phyloP scores from a whole-genome alignment of 805 yeast species.

The Saccharomyces mikatae region DNA sequence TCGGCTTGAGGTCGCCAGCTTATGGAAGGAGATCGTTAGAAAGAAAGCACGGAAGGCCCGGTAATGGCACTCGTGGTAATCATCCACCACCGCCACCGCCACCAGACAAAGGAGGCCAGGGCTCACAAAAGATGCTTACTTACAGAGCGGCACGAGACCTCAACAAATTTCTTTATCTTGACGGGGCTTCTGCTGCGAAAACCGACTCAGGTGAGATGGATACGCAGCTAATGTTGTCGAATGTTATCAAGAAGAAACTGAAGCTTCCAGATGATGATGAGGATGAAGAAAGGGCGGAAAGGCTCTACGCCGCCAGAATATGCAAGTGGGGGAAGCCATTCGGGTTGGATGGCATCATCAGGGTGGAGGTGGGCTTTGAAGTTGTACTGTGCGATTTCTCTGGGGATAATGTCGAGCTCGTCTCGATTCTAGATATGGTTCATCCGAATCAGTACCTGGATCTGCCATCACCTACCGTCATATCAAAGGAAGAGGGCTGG shows the following conservation, averaged over 20 bases:
- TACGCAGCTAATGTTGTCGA: constrained; percentile 39
- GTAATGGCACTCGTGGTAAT: constrained; percentile 1
- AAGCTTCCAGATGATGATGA: constrained; percentile 11
- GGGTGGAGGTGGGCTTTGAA: constrained; percentile 57
- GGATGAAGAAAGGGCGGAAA: constrained; percentile 33
- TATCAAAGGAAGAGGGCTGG: constrained; percentile 25
- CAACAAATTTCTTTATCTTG: constrained; percentile 43
- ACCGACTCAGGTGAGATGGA: constrained; percentile 53
- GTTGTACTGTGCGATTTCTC: constrained; percentile 51
- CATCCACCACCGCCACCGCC: background rate
- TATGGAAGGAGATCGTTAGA: constrained; percentile 16
- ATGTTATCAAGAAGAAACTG: constrained; percentile 15
- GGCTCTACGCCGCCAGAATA: constrained; percentile 40
- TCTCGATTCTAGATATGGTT: constrained; percentile 38
- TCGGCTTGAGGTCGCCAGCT: constrained; percentile 28
- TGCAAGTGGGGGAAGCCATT: constrained; percentile 47
- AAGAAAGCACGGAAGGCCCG: constrained; percentile 2
- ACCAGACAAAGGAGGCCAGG: background rate
- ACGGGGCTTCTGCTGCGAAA: constrained; percentile 66
- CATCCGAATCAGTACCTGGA: constrained; percentile 33
- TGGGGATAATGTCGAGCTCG: constrained; percentile 37
- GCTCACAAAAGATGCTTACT: constrained; percentile 26
- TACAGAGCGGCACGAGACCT: constrained; percentile 42
- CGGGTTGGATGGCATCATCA: constrained; percentile 50
- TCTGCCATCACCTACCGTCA: constrained; percentile 30